Percentiles rank a stretch among this genome's conserved stretches.
Evolutionary conservation across 2,329 filamentous ascomycete species (phyloP).

Genomic region (Colletotrichum plurivorum): DNA sequence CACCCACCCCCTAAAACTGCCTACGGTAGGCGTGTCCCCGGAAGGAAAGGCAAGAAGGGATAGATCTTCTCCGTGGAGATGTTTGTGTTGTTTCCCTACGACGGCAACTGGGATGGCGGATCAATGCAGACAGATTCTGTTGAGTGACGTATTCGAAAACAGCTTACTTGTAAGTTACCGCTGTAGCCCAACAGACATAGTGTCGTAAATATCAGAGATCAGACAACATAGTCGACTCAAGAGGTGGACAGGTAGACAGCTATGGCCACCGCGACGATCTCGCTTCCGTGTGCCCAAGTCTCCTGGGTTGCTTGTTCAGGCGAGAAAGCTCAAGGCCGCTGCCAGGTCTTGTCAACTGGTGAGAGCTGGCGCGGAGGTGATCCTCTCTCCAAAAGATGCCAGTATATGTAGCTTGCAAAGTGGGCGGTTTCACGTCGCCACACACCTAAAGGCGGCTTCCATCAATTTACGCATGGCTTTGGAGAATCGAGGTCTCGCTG

Average conservation of each 20-base stretch:
- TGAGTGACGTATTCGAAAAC: background rate
- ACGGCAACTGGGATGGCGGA: constrained; percentile 8
- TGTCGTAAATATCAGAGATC: background rate
- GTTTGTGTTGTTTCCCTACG: background rate
- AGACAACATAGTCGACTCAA: background rate
- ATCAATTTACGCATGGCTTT: too few species aligned
- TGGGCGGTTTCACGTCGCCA: too few species aligned
- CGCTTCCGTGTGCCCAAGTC: background rate
- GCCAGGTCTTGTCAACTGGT: constrained; percentile 34
- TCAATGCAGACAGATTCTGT: background rate
- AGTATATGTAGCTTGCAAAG: too few species aligned
- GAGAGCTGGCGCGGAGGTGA: background rate
- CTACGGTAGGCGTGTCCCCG: constrained; percentile 1
- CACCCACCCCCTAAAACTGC: constrained; percentile 17
- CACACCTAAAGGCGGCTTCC: too few species aligned
- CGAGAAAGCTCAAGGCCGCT: background rate
- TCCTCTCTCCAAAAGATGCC: too few species aligned
- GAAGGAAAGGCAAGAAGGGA: constrained; percentile 4
- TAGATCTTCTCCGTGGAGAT: background rate
- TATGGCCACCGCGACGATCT: background rate
- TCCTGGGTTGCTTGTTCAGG: background rate
- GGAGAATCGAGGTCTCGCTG: too few species aligned
- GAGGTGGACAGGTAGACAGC: background rate
- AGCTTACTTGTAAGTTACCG: background rate
- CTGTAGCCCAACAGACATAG: background rate